phyloP scores from a whole-genome alignment of 257 asterid genomes.

The Jasminum sambac region DNA sequence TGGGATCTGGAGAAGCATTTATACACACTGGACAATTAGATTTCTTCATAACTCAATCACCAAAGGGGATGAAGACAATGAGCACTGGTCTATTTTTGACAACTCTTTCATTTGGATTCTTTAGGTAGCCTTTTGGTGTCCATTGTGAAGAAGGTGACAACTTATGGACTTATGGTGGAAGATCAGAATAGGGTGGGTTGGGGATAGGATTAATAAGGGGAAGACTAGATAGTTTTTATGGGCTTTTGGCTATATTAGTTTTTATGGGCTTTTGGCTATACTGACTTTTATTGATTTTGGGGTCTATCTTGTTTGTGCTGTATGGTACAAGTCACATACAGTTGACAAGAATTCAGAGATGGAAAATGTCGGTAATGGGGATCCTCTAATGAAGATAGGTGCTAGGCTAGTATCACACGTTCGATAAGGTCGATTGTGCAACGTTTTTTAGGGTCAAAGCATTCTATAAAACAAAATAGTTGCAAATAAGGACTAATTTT shows the following conservation, averaged over 20 bases:
- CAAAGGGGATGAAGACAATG: conserved; percentile 50
- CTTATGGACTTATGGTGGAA: no score
- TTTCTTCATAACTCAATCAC: conserved; percentile 48
- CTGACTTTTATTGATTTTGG: conserved; percentile 35
- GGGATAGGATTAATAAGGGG: conserved; percentile 35
- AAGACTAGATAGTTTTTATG: conserved; percentile 39
- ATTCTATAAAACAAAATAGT: background rate
- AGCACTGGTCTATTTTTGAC: conserved; percentile 45
- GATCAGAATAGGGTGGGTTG: conserved; percentile 40
- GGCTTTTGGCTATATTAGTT: conserved; percentile 35
- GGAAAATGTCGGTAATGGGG: background rate
- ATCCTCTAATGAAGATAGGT: conserved; percentile 5
- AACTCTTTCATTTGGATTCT: conserved; percentile 38
- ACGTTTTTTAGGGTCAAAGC: background rate
- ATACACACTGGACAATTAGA: conserved; percentile 44
- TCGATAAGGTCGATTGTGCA: background rate
- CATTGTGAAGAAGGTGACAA: conserved; percentile 31
- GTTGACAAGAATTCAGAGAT: conserved; percentile 8
- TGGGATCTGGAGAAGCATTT: conserved; percentile 48
- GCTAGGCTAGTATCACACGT: background rate
- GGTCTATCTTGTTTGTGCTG: conserved; percentile 33
- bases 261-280: conserved; percentile 35
- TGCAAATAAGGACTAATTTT: background rate
- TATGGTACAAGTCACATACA: conserved; percentile 29
- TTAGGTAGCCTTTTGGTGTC: conserved; percentile 42